Percentiles rank a stretch among this genome's conserved stretches.
These are phyloP conservation scores for Cystobasidium onofrii DNA, from an alignment of 768 basidiomycete genomes.

Conservation along the genomic window DNA sequence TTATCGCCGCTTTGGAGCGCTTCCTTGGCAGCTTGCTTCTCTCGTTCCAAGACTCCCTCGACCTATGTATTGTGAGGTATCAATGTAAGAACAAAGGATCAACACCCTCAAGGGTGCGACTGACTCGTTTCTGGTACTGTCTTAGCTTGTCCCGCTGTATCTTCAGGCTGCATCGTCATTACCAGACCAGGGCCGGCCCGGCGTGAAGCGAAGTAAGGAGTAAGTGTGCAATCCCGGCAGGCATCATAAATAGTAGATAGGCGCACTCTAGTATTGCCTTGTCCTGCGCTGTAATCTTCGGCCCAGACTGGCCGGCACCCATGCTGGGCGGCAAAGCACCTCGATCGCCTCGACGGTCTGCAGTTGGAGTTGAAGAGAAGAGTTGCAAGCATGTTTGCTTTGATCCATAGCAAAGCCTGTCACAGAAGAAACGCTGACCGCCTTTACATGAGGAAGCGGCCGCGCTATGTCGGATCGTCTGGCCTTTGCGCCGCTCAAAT, in stretches of 20 bases:
- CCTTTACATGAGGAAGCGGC: background rate
- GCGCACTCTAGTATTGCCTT: slow-evolving; percentile 89
- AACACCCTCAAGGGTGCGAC: slow-evolving; percentile 36
- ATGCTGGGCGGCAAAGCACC: background rate
- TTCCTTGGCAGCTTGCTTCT: slow-evolving; percentile 77
- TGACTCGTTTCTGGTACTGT: slow-evolving; percentile 88
- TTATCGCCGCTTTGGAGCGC: slow-evolving; percentile 75
- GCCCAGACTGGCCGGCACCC: slow-evolving; percentile 12
- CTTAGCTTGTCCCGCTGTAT: slow-evolving; percentile 89
- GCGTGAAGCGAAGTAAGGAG: too few species aligned
- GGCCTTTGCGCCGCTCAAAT: slow-evolving; percentile 12
- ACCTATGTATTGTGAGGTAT: slow-evolving; percentile 56
- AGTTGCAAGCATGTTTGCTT: background rate
- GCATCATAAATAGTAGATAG: slow-evolving; percentile 5
- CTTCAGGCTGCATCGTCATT: slow-evolving; percentile 66
- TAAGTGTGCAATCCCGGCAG: too few species aligned
- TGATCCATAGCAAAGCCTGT: too few species aligned
- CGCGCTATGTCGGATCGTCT: slow-evolving; percentile 2
- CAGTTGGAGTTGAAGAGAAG: background rate
- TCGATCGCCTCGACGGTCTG: background rate
- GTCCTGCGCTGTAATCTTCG: slow-evolving; percentile 83
- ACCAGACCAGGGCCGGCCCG: too few species aligned
- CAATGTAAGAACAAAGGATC: too few species aligned
- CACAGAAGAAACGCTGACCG: background rate
- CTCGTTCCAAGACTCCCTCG: slow-evolving; percentile 73